phyloP scores from a whole-genome alignment of 345 rosid genomes.

The Citrus inodora region DNA sequence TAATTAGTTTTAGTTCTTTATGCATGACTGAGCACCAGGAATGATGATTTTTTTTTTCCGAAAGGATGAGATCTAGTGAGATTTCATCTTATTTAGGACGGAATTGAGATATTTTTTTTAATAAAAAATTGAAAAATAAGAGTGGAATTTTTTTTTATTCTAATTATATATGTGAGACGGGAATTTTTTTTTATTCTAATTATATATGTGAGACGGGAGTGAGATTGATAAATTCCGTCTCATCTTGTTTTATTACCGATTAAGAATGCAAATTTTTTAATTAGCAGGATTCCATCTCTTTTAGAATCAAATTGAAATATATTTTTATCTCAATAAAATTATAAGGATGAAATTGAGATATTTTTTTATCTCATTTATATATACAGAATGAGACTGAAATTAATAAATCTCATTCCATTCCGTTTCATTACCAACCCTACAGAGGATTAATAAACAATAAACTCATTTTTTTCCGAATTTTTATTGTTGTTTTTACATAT shows the following conservation, averaged over 20 bases:
- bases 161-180: rapidly evolving
- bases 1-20: not conserved
- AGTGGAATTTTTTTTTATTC: no score
- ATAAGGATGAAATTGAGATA: rapidly evolving
- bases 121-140: rapidly evolving
- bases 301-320: rapidly evolving
- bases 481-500: no score
- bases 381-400: rapidly evolving
- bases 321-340: no score
- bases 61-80: rapidly evolving
- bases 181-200: rapidly evolving
- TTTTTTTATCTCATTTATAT: rapidly evolving
- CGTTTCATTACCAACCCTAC: rapidly evolving
- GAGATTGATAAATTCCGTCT: rapidly evolving
- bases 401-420: rapidly evolving
- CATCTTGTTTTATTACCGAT: rapidly evolving
- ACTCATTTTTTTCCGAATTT: no score
- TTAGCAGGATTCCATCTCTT: rapidly evolving
- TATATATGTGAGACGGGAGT: rapidly evolving
- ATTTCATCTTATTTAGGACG: rapidly evolving
- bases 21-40: not conserved
- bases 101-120: rapidly evolving
- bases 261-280: no score
- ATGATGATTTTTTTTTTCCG: no score
- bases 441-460: no score